phyloP scores from a whole-genome alignment of 2,329 filamentous ascomycete genomes.

The Xylaria arbuscula region DNA sequence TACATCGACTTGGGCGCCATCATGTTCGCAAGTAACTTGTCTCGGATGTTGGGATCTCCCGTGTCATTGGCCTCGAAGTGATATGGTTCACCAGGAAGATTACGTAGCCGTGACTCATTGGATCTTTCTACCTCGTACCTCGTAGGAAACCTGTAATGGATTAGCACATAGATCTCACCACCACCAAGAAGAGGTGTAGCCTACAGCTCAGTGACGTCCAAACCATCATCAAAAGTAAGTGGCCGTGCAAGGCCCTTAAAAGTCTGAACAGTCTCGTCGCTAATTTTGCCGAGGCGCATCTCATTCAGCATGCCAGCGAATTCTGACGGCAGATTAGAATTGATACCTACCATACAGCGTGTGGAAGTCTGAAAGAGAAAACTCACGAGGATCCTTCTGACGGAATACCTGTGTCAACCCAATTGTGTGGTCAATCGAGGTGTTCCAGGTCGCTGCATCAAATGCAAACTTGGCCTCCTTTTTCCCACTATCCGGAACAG shows the following conservation, averaged over 20 bases:
- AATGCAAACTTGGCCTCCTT: conserved; percentile 87
- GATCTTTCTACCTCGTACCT: conserved; percentile 88
- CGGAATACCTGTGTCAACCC: conserved; percentile 95
- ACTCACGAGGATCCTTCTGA: conserved; percentile 81
- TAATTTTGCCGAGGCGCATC: conserved; percentile 90
- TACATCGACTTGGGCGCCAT: conserved; percentile 87
- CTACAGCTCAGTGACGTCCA: conserved; percentile 86
- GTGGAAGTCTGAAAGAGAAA: neutral
- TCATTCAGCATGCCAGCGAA: conserved; percentile 98
- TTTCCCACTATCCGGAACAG: conserved; percentile 81
- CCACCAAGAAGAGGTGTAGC: neutral
- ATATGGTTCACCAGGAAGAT: conserved; percentile 74
- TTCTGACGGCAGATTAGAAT: conserved; percentile 55
- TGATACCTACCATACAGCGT: neutral
- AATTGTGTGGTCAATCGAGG: conserved; percentile 94
- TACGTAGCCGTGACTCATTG: conserved; percentile 78
- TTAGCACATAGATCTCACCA: conserved; percentile 30
- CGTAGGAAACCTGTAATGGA: conserved; percentile 76
- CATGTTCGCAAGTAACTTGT: conserved; percentile 86
- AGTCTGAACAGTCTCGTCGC: conserved; percentile 76
- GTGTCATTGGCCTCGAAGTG: conserved; percentile 80
- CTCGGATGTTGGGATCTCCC: conserved; percentile 77
- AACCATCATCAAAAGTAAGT: conserved; percentile 76
- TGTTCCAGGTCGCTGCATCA: conserved; percentile 90
- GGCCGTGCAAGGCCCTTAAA: conserved; percentile 81